These are phyloP conservation scores for Poteriospumella lacustris DNA, from an alignment of 108 stramenopile genomes.

Conservation along the genomic window DNA sequence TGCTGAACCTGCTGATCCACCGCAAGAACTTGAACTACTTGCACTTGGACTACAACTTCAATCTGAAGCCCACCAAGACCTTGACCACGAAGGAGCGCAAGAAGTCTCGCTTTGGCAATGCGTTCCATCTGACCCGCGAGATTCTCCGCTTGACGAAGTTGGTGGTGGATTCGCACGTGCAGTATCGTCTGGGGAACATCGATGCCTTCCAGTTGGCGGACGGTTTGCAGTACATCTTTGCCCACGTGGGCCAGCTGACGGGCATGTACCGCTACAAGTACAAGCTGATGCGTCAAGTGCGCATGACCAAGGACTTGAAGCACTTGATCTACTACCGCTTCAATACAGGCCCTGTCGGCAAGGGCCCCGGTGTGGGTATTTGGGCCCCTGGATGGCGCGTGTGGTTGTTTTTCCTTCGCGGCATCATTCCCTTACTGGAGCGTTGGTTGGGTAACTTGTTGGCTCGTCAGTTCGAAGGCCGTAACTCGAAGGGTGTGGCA, in stretches of 20 bases:
- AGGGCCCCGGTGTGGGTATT: slow-evolving; percentile 97
- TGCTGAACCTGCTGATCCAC: slow-evolving; percentile 94
- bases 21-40: slow-evolving; percentile 96
- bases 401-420: slow-evolving; percentile 97
- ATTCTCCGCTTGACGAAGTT: slow-evolving; percentile 96
- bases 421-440: slow-evolving; percentile 90
- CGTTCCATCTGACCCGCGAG: slow-evolving; percentile 96
- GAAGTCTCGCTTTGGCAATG: slow-evolving; percentile 79
- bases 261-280: slow-evolving; percentile 99
- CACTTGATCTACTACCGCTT: slow-evolving; percentile 98
- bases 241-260: slow-evolving; percentile 98
- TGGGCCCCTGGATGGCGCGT: slow-evolving; percentile 99
- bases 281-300: slow-evolving; percentile 95
- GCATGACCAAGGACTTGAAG: slow-evolving; percentile 98
- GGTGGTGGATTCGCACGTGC: slow-evolving; percentile 95
- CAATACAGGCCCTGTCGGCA: slow-evolving; percentile 99
- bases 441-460: slow-evolving; percentile 97
- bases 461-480: slow-evolving; percentile 94
- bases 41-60: slow-evolving; percentile 99
- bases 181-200: slow-evolving; percentile 94
- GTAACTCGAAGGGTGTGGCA: slow-evolving; percentile 90
- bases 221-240: slow-evolving; percentile 97
- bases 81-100: slow-evolving; percentile 99
- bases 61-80: slow-evolving; percentile 99
- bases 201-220: slow-evolving; percentile 98